Base-by-base conservation (phyloP, 768 basidiomycete species). In the Austroboletus festivus region DNA sequence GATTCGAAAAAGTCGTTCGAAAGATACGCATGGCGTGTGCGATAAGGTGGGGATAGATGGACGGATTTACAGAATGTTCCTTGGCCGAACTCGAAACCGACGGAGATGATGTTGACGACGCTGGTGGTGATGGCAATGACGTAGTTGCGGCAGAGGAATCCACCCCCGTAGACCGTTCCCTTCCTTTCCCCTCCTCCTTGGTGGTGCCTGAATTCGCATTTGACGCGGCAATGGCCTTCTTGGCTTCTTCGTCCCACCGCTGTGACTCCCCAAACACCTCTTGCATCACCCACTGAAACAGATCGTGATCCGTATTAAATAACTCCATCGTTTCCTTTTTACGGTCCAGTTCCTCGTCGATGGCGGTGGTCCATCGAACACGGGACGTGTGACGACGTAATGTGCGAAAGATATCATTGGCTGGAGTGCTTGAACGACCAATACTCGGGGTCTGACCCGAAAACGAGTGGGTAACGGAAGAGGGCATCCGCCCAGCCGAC, bases 11-110 rank as follows among this genome's bases (percentile, higher is more conserved):
- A 43, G 81, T 85, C 57, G 84, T 85, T 20, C 93, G 81, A 62
- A 93, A 86, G 11, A 80, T 74, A 22, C 74, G 74, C 79, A 96
- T 91, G 47, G 93, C 80, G 39, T 79, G 75, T 5, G 87, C 83
- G 47, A 96, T 75, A 28, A 93, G 71, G 53, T 83, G 77, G 0
- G 90, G 82, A 60, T 94, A 95, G 18, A 80, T 74, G 0, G 79
- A 74, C 9, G 82, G 78, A 51, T 84, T 85, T 8, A 82, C 69
- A 41, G 71, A 64, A 2, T 71, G 73, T 39, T 47, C 39, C 4
- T 7, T 24, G 4, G 23, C 22, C 18, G 35, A 6, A 9, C n/a
- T n/a, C n/a, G n/a, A n/a, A n/a, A n/a, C n/a, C n/a, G n/a, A n/a
- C n/a, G n/a, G n/a, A n/a, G n/a, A n/a, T n/a, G n/a, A n/a, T n/a